These are phyloP conservation scores for Rubia peregrina DNA, from an alignment of 305 asterid species.

Conservation along the genomic window DNA sequence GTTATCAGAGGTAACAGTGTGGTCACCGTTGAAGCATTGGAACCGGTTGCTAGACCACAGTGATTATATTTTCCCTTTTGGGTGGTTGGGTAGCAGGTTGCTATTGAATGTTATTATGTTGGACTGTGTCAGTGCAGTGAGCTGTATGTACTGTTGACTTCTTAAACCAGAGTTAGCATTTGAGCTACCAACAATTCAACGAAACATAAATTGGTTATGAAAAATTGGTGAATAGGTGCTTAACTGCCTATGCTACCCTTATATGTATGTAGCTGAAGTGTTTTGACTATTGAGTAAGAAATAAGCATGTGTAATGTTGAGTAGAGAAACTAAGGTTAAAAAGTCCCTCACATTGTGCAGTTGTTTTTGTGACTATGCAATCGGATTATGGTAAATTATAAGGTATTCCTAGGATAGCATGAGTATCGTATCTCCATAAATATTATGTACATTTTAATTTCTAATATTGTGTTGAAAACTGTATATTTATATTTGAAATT, in stretches of 20 bases:
- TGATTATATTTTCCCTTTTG: slow-evolving; percentile 9
- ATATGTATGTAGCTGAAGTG: neutral
- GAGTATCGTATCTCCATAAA: too few species aligned
- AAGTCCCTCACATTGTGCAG: too few species aligned
- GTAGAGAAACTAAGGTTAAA: neutral
- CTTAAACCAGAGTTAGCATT: neutral
- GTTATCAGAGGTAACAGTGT: slow-evolving; percentile 91
- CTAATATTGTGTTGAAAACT: too few species aligned
- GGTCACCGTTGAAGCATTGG: slow-evolving; percentile 87
- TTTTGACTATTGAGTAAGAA: neutral
- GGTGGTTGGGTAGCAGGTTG: neutral
- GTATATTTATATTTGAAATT: too few species aligned
- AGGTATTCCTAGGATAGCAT: too few species aligned
- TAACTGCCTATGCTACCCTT: neutral
- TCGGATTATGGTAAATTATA: too few species aligned
- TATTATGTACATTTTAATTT: too few species aligned
- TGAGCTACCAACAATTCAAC: neutral
- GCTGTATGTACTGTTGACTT: neutral
- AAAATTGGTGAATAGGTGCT: neutral
- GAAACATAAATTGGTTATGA: neutral
- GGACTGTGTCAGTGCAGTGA: neutral
- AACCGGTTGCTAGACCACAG: slow-evolving; percentile 65
- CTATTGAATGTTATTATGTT: neutral
- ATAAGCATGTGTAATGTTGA: too few species aligned
- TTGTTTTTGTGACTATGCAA: too few species aligned